These are phyloP conservation scores for Diplocarpon rosae DNA, from an alignment of 2,329 filamentous ascomycete genomes.

Conservation along the genomic window DNA sequence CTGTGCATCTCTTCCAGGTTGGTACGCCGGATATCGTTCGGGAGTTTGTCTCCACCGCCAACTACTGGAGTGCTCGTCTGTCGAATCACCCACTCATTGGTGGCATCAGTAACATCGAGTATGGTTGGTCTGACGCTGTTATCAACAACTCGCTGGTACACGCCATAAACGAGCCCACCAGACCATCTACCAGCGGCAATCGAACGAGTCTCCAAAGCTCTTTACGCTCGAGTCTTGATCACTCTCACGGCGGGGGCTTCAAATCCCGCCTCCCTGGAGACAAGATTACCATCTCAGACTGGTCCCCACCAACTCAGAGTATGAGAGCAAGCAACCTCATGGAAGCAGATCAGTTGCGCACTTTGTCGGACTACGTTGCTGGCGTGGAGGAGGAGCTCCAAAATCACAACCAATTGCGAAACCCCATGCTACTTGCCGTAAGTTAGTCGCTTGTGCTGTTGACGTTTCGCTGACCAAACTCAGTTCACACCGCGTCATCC, in stretches of 20 bases:
- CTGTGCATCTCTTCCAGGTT: constrained; percentile 96
- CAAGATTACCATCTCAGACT: constrained; percentile 72
- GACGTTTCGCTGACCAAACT: background rate
- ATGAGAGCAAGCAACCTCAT: constrained; percentile 71
- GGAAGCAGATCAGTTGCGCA: constrained; percentile 71
- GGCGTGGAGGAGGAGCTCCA: constrained; percentile 78
- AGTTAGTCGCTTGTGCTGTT: constrained; percentile 23
- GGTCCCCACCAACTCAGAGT: constrained; percentile 80
- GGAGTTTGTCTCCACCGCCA: constrained; percentile 88
- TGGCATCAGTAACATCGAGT: constrained; percentile 93
- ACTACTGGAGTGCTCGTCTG: constrained; percentile 93
- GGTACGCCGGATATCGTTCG: constrained; percentile 89
- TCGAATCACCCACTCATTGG: constrained; percentile 90
- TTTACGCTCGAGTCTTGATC: constrained; percentile 46
- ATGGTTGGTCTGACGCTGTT: constrained; percentile 85
- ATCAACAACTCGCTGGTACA: constrained; percentile 42
- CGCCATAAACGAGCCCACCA: constrained; percentile 38
- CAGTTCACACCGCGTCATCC: constrained; percentile 72
- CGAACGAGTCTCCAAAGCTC: constrained; percentile 43
- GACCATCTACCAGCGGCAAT: constrained; percentile 21
- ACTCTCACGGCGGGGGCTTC: constrained; percentile 22
- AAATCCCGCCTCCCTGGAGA: constrained; percentile 67
- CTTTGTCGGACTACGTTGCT: constrained; percentile 67
- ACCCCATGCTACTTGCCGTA: constrained; percentile 73
- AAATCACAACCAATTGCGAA: constrained; percentile 77